phyloP scores from a whole-genome alignment of 2,329 filamentous ascomycete species.

The Hysterium pulicare region DNA sequence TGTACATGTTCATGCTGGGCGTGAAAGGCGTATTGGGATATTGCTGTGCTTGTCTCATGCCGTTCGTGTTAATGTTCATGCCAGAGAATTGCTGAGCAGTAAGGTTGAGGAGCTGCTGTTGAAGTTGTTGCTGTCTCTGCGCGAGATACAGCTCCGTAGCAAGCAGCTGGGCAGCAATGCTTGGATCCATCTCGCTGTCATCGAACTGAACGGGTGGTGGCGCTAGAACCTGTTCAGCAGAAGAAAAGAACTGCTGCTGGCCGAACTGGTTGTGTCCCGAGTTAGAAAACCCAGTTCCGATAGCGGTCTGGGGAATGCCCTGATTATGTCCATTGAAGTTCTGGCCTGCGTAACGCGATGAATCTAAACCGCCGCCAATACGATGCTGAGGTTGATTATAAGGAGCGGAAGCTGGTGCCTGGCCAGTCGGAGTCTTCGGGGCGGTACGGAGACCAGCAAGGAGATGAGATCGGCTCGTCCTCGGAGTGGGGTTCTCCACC shows the following conservation, averaged over 20 bases:
- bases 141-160: slow-evolving; percentile 89
- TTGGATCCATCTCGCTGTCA: slow-evolving; percentile 76
- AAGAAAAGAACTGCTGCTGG: slow-evolving; percentile 59
- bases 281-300: slow-evolving; percentile 51
- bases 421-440: slow-evolving; percentile 73
- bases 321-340: slow-evolving; percentile 39
- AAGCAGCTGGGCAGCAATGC: slow-evolving; percentile 81
- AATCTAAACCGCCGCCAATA: slow-evolving; percentile 43
- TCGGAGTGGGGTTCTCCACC: slow-evolving; percentile 72
- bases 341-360: slow-evolving; percentile 46
- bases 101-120: slow-evolving; percentile 84
- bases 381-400: slow-evolving; percentile 55
- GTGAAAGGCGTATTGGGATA: slow-evolving; percentile 51
- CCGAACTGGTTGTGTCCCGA: slow-evolving; percentile 43
- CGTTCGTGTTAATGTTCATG: slow-evolving; percentile 59
- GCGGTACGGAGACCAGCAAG: slow-evolving; percentile 90
- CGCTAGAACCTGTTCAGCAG: slow-evolving; percentile 81
- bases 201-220: slow-evolving; percentile 74
- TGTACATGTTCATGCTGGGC: slow-evolving; percentile 57
- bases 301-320: slow-evolving; percentile 57
- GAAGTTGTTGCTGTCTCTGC: slow-evolving; percentile 89
- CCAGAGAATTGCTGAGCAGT: slow-evolving; percentile 55
- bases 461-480: slow-evolving; percentile 91
- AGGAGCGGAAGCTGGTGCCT: slow-evolving; percentile 61
- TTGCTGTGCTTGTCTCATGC: slow-evolving; percentile 45